Conservation (phyloP, 495 filamentous ascomycete species). For the Lepraria neglecta region DNA sequence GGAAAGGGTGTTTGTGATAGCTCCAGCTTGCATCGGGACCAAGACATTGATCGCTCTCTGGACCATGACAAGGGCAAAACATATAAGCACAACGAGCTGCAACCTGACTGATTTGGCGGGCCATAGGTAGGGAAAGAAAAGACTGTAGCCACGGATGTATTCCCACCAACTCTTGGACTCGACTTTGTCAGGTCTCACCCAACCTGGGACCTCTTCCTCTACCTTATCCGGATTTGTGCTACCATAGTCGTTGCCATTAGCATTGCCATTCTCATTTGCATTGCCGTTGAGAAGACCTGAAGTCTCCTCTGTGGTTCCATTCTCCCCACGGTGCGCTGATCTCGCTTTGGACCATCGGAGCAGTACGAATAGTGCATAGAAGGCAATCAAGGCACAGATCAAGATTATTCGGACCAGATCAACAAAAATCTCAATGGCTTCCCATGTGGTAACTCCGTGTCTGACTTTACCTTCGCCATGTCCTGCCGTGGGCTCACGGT, state of each 20-base stretch:
- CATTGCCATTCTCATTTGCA: slow-evolving; percentile 38
- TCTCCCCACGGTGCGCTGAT: slow-evolving; percentile 22
- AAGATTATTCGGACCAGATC: slow-evolving; percentile 55
- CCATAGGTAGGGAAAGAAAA: slow-evolving; percentile 95
- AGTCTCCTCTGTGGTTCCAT: slow-evolving; percentile 46
- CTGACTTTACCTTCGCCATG: slow-evolving; percentile 40
- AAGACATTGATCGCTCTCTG: slow-evolving; percentile 76
- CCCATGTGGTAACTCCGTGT: slow-evolving; percentile 56
- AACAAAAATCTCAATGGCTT: slow-evolving; percentile 53
- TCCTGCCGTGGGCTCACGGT: slow-evolving; percentile 56
- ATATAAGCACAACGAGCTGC: slow-evolving; percentile 69
- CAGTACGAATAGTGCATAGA: slow-evolving; percentile 53
- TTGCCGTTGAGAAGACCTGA: slow-evolving; percentile 45
- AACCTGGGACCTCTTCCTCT: slow-evolving; percentile 36
- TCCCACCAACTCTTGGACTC: slow-evolving; percentile 79
- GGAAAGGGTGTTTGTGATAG: slow-evolving; percentile 62
- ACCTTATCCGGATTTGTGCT: slow-evolving; percentile 35
- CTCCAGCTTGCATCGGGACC: slow-evolving; percentile 69
- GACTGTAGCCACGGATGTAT: slow-evolving; percentile 71
- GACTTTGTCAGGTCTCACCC: slow-evolving; percentile 60
- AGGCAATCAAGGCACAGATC: slow-evolving; percentile 49
- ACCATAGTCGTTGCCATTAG: slow-evolving; percentile 50
- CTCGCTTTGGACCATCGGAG: slow-evolving; percentile 28
- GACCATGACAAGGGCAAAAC: slow-evolving; percentile 66
- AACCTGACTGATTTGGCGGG: slow-evolving; percentile 66